Evolutionary conservation across 2,329 filamentous ascomycete genomes (phyloP), one percentile per base, ranked within the genome.

Genomic region (Nigrospora sphaerica): DNA sequence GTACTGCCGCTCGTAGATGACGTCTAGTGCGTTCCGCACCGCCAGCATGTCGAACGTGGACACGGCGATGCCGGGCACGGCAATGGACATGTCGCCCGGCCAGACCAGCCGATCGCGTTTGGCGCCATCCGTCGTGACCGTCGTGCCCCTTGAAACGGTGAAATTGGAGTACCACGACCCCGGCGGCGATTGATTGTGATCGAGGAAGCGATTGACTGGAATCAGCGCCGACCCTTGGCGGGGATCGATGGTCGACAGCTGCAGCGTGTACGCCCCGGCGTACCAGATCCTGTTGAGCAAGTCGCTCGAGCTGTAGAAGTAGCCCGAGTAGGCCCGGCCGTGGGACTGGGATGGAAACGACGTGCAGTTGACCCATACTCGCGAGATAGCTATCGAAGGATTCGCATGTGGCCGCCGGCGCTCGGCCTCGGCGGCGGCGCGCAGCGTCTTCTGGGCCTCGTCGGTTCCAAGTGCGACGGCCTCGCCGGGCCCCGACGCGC

Each of bases 41-140:
- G 70, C 69, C 17, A 70, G 64, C 42, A 78, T 60, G 52, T 80
- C 75, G 28, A 73, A 71, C 0, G 76, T 80, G 9, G 73, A 76
- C 2, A 80, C 71, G 11, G 75, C 71, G 12, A 78, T 70, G 32
- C 66, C 70, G 3, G 78, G 76, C 0, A 78, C 66, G 5, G 77
- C 73, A 49, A 81, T 76, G 5, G 71, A 70, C 67, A 83, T 77
- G 55, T 84, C 80, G 1, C 80, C 80, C 12, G 79, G 73, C 78
- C 78, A 83, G 3, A 83, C 73, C 16, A 78, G 64, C 10, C 77
- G 69, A 54, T 82, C 79, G 32, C 79, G 68, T 56, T 82, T 82
- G 1, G 76, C 75, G 13, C 78, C 79, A 56, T 83, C 78, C 1
- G 60, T 55, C 1, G 60, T 57, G n/a, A 63, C 61, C n/a, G 60